Evolutionary conservation across 2,329 filamentous ascomycete species (phyloP).

Genomic region (Bipolaris bicolor): DNA sequence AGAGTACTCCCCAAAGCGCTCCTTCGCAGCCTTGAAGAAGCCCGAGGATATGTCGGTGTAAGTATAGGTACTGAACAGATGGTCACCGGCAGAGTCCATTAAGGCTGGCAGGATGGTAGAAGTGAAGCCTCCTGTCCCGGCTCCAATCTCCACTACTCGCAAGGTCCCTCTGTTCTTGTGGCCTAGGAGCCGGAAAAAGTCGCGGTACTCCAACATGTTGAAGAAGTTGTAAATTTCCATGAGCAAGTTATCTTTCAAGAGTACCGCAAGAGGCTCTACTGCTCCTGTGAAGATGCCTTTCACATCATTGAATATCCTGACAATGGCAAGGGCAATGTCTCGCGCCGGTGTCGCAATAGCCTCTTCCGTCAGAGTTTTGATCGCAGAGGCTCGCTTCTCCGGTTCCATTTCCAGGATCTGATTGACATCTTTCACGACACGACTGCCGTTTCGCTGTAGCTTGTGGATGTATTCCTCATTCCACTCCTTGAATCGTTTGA

Average conservation of each 20-base stretch:
- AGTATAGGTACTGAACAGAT: slow-evolving; percentile 6
- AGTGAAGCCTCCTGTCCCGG: neutral
- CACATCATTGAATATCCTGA: slow-evolving; percentile 1
- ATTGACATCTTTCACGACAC: no score
- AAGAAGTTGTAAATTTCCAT: neutral
- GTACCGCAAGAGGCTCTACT: neutral
- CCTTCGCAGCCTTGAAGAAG: slow-evolving; percentile 10
- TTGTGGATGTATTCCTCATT: no score
- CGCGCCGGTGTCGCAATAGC: neutral
- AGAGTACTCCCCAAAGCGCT: neutral
- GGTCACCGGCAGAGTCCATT: neutral
- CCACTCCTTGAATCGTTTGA: no score
- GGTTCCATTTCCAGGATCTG: no score
- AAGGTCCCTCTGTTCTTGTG: neutral
- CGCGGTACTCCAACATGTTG: neutral
- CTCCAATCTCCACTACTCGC: slow-evolving; percentile 4
- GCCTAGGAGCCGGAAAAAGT: neutral
- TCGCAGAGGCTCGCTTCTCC: no score
- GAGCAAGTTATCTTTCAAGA: neutral
- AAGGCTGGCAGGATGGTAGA: neutral
- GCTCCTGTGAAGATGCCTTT: neutral
- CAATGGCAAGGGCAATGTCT: slow-evolving; percentile 1
- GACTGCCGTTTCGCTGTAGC: no score
- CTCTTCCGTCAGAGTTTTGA: no score
- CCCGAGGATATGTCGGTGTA: slow-evolving; percentile 23